Evolutionary conservation across 1,284 basidiomycete genomes (phyloP).

Genomic region (Veloboletus limbatus): DNA sequence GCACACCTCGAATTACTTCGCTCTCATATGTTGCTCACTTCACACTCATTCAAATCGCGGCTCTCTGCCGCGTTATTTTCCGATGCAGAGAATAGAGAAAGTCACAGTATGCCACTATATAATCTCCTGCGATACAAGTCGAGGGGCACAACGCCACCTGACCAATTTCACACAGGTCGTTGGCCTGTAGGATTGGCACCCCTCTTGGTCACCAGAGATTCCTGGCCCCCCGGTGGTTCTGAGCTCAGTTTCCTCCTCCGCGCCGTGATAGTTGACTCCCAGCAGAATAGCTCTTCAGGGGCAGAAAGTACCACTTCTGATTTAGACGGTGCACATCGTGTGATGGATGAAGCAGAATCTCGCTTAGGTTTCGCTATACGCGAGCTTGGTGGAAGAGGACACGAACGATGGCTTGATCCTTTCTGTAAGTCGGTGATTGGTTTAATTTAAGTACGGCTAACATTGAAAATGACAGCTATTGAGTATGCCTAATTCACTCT

Average conservation of each 20-base stretch:
- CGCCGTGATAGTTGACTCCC: constrained; percentile 75
- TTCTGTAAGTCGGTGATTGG: constrained; percentile 48
- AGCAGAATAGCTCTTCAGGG: constrained; percentile 38
- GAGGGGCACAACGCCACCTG: constrained; percentile 9
- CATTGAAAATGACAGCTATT: constrained; percentile 16
- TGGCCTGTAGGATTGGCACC: constrained; percentile 77
- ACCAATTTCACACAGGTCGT: constrained; percentile 22
- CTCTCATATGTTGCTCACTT: constrained; percentile 66
- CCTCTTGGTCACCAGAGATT: constrained; percentile 63
- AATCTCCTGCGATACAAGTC: constrained; percentile 37
- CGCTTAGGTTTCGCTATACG: constrained; percentile 80
- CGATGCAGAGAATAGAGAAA: constrained; percentile 52
- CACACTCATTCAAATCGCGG: constrained; percentile 61
- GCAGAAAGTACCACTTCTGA: constrained; percentile 8
- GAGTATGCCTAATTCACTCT: constrained; percentile 22
- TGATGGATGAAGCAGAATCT: constrained; percentile 67
- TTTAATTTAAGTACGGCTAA: constrained; percentile 11
- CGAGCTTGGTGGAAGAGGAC: constrained; percentile 61
- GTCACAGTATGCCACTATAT: constrained; percentile 34
- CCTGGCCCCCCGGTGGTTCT: constrained; percentile 83
- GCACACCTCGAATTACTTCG: constrained; percentile 65
- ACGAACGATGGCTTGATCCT: constrained; percentile 77
- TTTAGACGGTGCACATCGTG: constrained; percentile 29
- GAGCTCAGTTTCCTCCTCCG: constrained; percentile 80
- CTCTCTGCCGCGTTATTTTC: constrained; percentile 68